These are phyloP conservation scores for Suillus ampliporus DNA, from an alignment of 768 basidiomycete genomes.

Conservation along the genomic window DNA sequence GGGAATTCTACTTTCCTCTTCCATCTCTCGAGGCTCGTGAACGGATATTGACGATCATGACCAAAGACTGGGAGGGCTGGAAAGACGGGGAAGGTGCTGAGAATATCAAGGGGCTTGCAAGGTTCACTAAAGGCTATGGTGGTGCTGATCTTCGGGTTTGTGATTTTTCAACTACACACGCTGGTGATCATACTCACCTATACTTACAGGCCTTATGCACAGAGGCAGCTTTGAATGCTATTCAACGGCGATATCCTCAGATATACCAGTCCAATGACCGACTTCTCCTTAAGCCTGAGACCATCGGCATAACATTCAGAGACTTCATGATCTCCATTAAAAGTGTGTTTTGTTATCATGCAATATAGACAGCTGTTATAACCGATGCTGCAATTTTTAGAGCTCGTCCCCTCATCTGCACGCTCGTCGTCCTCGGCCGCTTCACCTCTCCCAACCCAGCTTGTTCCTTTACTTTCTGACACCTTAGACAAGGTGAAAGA, in stretches of 20 bases:
- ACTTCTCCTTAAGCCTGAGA: constrained; percentile 81
- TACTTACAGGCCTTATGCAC: constrained; percentile 85
- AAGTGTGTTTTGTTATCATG: constrained; percentile 56
- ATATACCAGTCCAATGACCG: constrained; percentile 93
- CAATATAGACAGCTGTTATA: not conserved
- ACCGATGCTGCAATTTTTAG: constrained; percentile 32
- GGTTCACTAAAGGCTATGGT: constrained; percentile 95
- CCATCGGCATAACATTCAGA: constrained; percentile 80
- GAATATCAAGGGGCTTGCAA: constrained; percentile 71
- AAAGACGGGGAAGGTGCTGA: constrained; percentile 54
- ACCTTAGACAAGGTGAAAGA: constrained; percentile 74
- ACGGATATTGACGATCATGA: constrained; percentile 91
- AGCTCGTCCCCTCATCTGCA: constrained; percentile 93
- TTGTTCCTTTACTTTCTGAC: constrained; percentile 75
- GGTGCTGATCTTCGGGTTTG: constrained; percentile 94
- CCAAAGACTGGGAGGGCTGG: constrained; percentile 88
- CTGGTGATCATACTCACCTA: constrained; percentile 11
- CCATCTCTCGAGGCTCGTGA: constrained; percentile 85
- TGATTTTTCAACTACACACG: constrained; percentile 15
- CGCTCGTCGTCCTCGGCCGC: constrained; percentile 89
- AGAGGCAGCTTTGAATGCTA: constrained; percentile 94
- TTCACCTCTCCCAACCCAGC: constrained; percentile 81
- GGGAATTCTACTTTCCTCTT: constrained; percentile 97
- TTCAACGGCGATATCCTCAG: constrained; percentile 95
- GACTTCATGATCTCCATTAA: constrained; percentile 99